Conservation (phyloP, 208 protist species). For the Histomonas meleagridis region DNA sequence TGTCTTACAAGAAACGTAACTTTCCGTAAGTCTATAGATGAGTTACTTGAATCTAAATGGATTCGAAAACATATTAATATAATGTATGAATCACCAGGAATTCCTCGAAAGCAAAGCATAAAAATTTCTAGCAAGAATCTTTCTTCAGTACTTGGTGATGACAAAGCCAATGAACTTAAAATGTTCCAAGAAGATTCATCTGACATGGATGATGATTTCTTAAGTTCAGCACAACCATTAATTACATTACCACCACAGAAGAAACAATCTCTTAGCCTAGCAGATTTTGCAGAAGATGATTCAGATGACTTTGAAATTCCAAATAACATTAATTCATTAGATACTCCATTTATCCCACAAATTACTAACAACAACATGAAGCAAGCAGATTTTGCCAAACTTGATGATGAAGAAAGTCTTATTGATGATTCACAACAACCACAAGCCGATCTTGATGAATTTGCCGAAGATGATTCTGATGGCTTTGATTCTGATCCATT, state of each 20-base stretch:
- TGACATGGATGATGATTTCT: background rate
- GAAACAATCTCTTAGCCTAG: too few species aligned
- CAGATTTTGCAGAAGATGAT: background rate
- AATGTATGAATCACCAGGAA: too few species aligned
- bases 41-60: background rate
- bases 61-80: background rate
- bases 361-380: background rate
- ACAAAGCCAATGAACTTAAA: background rate
- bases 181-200: background rate
- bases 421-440: too few species aligned
- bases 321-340: too few species aligned
- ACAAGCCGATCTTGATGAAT: background rate
- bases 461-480: background rate
- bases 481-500: background rate
- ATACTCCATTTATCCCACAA: too few species aligned
- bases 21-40: background rate
- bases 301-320: background rate
- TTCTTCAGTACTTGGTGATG: too few species aligned
- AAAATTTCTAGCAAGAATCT: too few species aligned
- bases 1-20: constrained; percentile 12
- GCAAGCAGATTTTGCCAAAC: background rate
- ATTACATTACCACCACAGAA: background rate
- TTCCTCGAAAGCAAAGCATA: too few species aligned
- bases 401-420: background rate
- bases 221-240: background rate